Evolutionary conservation across 2,329 filamentous ascomycete species (phyloP).

Genomic region (Ceratocystis colombiana): DNA sequence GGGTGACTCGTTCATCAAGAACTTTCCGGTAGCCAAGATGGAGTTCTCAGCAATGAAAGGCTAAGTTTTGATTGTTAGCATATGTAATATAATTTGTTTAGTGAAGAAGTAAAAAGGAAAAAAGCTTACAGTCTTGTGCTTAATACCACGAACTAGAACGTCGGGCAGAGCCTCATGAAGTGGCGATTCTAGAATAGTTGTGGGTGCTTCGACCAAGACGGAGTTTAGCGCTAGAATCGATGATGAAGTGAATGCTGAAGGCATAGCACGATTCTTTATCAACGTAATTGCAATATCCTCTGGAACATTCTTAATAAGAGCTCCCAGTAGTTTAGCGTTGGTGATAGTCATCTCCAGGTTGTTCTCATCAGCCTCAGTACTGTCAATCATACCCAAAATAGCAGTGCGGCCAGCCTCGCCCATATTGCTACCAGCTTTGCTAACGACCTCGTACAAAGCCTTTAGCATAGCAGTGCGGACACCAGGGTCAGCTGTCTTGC

Average conservation of each 20-base stretch:
- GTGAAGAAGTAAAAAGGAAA: neutral
- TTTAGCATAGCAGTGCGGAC: slow-evolving; percentile 95
- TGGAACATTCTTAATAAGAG: slow-evolving; percentile 77
- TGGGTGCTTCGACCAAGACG: slow-evolving; percentile 69
- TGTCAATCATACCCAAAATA: slow-evolving; percentile 79
- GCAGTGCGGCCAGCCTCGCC: slow-evolving; percentile 76
- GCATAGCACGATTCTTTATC: slow-evolving; percentile 66
- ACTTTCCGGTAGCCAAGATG: slow-evolving; percentile 84
- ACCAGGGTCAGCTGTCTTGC: slow-evolving; percentile 73
- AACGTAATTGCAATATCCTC: slow-evolving; percentile 52
- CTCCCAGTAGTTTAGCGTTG: slow-evolving; percentile 80
- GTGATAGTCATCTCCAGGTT: slow-evolving; percentile 76
- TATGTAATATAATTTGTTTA: neutral
- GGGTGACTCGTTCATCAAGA: slow-evolving; percentile 58
- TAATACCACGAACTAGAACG: slow-evolving; percentile 71
- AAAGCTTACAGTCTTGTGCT: slow-evolving; percentile 58
- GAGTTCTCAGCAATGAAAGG: slow-evolving; percentile 80
- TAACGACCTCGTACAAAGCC: slow-evolving; percentile 89
- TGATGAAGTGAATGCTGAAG: slow-evolving; percentile 61
- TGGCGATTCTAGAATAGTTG: slow-evolving; percentile 53
- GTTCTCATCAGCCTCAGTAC: slow-evolving; percentile 60
- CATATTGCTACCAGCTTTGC: slow-evolving; percentile 91
- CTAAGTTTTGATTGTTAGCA: slow-evolving; percentile 36
- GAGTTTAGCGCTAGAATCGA: slow-evolving; percentile 84
- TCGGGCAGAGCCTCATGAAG: slow-evolving; percentile 64